Base-by-base conservation (phyloP, 495 filamentous ascomycete species). In the Lepidopterella palustris region DNA sequence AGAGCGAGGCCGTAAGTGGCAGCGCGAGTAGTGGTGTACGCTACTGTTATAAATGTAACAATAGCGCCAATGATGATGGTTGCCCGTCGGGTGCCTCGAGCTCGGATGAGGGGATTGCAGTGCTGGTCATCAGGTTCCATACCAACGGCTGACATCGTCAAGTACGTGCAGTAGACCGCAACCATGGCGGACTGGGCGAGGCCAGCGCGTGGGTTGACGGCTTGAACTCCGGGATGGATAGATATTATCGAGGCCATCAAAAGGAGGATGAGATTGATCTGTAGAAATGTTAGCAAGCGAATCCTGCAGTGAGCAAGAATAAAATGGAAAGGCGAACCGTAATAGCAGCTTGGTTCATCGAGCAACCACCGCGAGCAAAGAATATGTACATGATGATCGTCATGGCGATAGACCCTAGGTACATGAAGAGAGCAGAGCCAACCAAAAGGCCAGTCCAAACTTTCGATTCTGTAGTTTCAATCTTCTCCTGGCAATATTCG, bases 131-230 rank as follows among this genome's bases (percentile, higher is more conserved):
- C 93, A 3, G 93, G 93, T 67, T 98, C 92, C 93, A 98, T 97
- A 57, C 88, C 92, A 1, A 98, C 95, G 54, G 93, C 95, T 3
- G 91, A 96, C 85, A 98, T 89, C 66, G 93, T 98, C 47, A 98
- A 83, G 70, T 98, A 98, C 48, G 93, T 96, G 81, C 93, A 97
- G 78, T 98, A 98, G 57, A 95, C 81, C 1, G 92, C 89, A 29
- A 98, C 93, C 86, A 97, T 97, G 60, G 93, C 93, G 52, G 92
- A 89, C 72, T 98, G 95, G 10, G 93, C 92, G 61, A 98, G 79
- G 48, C 93, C 93, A 20, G 93, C 95, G 67, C 89, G 88, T 15
- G 90, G 80, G 78, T 98, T 98, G 74, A 84, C 87, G 68, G 90
- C 90, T 76, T 98, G 93, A 52, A 98, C 81, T 2, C 82, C 78